phyloP scores from a whole-genome alignment of 2,329 filamentous ascomycete genomes.

The Amauroascus niger region DNA sequence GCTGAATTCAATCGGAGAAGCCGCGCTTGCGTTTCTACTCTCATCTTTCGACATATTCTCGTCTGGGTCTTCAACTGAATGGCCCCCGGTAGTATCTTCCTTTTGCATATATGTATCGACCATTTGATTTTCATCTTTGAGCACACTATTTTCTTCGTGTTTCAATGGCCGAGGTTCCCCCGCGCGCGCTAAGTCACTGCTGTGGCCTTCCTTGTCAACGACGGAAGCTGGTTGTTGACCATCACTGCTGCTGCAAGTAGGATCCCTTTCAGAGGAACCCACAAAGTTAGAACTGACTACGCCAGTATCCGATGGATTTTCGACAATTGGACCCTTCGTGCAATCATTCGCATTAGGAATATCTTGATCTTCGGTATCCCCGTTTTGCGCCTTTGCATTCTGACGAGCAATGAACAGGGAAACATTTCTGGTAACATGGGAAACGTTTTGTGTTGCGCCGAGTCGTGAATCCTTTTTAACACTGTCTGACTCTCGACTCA shows the following conservation, averaged over 20 bases:
- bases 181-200: neutral
- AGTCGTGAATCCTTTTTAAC: neutral
- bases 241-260: too few relatives aligned
- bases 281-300: too few relatives aligned
- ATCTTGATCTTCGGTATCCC: neutral
- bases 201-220: too few relatives aligned
- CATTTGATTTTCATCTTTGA: neutral
- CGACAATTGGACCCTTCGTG: neutral
- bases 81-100: neutral
- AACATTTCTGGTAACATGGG: constrained; percentile 17
- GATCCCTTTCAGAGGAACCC: too few relatives aligned
- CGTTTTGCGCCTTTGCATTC: neutral
- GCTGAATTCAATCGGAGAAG: neutral
- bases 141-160: neutral
- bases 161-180: neutral
- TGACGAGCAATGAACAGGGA: constrained; percentile 17
- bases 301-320: too few relatives aligned
- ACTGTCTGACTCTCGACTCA: neutral
- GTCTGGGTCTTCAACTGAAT: neutral
- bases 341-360: neutral
- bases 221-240: too few relatives aligned
- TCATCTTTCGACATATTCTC: neutral
- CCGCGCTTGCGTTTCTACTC: neutral
- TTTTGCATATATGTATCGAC: neutral
- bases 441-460: neutral